Base-by-base conservation (phyloP, 441 rosid genomes). In the Jatropha multifida region DNA sequence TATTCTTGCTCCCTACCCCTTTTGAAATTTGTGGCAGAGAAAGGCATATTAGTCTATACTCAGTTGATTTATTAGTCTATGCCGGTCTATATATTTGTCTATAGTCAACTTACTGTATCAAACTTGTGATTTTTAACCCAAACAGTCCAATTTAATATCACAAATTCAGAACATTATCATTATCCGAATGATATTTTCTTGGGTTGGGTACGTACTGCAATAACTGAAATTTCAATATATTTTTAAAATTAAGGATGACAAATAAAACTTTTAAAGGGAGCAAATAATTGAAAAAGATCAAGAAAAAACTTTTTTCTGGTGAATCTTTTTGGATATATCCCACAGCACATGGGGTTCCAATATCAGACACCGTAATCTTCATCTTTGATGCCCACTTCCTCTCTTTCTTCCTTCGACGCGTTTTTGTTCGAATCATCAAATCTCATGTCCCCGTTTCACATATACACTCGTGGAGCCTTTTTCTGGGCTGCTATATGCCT, bases 311-410 rank as follows among this genome's bases (percentile, higher is more conserved):
- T 58, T 58, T 58, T 58, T 58, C 2, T 20, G 17, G 32, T 32
- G 65, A 76, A 61, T 76, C 75, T 38, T 78, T 52, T 54, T 68
- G 3, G 23, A 42, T 49, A 40, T 38, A 14, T 42, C 55, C 48
- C 32, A 32, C n/a, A n/a, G n/a, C n/a, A n/a, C 32, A 6, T 49
- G n/a, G 69, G 7, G 4, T 44, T 10, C 23, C 44, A 59, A 32
- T 58, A 65, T 65, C 46, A 72, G 81, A 75, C 78, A 77, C 76
- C 78, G 66, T 74, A 78, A 78, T 78, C 79, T 70, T 32, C 12
- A 14, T 4, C 23, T 10, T 26, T 14, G 74, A 52, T 68, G 18
- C 71, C 79, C 80, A 49, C 75, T 70, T 74, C 48, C 64, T 62
- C 58, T 58, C 49, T 69, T 27, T 78, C 66, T 74, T 60, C 51